Conservation (phyloP, 176 grass and related monocot species). For the Bonia amplexicaulis region DNA sequence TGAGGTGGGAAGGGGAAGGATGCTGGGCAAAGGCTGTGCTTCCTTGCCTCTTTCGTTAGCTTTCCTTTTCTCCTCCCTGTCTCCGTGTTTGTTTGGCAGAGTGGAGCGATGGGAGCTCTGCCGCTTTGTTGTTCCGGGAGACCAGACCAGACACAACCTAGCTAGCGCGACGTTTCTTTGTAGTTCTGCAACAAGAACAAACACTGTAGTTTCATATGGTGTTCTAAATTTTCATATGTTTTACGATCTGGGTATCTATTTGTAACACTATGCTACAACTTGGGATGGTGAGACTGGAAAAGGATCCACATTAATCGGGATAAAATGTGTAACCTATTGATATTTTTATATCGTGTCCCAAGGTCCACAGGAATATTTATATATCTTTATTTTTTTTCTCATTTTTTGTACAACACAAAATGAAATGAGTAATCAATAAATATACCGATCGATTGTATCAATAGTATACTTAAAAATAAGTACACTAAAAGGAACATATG, state of each 20-base stretch:
- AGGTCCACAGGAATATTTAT: background rate
- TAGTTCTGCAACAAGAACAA: no score
- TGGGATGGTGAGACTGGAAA: background rate
- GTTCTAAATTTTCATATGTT: background rate
- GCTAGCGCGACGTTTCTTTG: background rate
- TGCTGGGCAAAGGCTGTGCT: background rate
- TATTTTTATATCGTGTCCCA: background rate
- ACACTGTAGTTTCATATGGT: background rate
- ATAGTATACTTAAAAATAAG: background rate
- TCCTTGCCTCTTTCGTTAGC: conserved; percentile 9
- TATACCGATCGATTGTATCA: background rate
- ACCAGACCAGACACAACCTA: no score
- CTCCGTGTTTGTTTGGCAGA: background rate
- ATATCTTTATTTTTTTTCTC: background rate
- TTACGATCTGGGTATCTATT: background rate
- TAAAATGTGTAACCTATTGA: background rate
- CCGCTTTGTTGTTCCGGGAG: background rate
- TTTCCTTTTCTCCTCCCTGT: background rate
- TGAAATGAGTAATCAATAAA: background rate
- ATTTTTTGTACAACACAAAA: background rate
- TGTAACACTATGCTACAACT: background rate
- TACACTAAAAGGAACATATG: background rate
- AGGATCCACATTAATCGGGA: background rate
- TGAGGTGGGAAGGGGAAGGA: background rate
- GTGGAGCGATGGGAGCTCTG: no score